Evolutionary conservation across 306 rosid species (phyloP).

Genomic region (Glycyrrhiza uralensis): DNA sequence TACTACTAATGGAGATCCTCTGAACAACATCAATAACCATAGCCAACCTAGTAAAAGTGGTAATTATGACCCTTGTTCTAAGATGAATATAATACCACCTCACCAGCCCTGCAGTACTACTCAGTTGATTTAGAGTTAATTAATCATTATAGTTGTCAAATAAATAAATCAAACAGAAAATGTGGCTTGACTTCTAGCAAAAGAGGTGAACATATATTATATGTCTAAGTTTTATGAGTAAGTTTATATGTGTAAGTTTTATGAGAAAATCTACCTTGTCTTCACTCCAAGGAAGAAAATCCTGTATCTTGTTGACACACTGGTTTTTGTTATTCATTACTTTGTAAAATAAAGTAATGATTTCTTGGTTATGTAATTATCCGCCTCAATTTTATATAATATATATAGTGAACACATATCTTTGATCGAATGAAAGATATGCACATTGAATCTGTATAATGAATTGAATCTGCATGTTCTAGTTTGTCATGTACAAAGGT

Average conservation of each 20-base stretch:
- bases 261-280: background rate
- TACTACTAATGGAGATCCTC: constrained; percentile 1
- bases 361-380: background rate
- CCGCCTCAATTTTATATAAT: too few relatives aligned
- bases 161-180: background rate
- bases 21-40: background rate
- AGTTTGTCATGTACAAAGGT: too few relatives aligned
- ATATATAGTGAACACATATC: too few relatives aligned
- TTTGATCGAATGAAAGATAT: too few relatives aligned
- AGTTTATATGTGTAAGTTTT: background rate
- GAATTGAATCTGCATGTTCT: too few relatives aligned
- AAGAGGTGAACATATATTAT: background rate
- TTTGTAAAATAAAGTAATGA: background rate
- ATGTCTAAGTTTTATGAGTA: background rate
- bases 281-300: background rate
- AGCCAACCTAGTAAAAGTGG: background rate
- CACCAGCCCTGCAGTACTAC: constrained; percentile 1
- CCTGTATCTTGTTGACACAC: background rate
- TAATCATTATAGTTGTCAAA: background rate
- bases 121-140: background rate
- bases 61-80: constrained; percentile 8
- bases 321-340: too few relatives aligned
- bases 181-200: background rate
- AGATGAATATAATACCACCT: background rate
- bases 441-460: too few relatives aligned